phyloP scores from a whole-genome alignment of 768 basidiomycete genomes.

The Agaricus sinodeliciosus region DNA sequence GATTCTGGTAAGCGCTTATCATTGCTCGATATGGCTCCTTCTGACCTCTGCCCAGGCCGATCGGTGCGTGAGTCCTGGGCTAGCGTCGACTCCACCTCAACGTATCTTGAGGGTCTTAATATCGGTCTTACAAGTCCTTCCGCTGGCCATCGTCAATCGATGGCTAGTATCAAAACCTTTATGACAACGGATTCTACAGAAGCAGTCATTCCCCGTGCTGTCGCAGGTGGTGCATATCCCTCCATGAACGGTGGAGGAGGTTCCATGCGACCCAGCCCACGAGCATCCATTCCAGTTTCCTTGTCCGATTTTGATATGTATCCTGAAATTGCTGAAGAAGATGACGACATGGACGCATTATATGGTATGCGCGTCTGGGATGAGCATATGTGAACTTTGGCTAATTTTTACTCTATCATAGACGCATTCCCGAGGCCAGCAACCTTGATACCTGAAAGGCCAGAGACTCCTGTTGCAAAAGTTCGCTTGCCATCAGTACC shows the following conservation, averaged over 20 bases:
- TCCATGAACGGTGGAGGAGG: background rate
- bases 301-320: constrained; percentile 37
- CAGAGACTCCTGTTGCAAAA: constrained; percentile 22
- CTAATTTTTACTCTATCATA: constrained; percentile 12
- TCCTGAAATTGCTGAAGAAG: constrained; percentile 27
- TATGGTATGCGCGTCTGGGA: constrained; percentile 23
- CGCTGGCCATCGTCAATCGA: constrained; percentile 35
- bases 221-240: background rate
- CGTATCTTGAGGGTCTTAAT: constrained; percentile 34
- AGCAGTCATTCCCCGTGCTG: constrained; percentile 40
- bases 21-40: background rate
- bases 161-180: constrained; percentile 49
- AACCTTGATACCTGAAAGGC: constrained; percentile 27
- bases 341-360: constrained; percentile 26
- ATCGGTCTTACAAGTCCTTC: constrained; percentile 28
- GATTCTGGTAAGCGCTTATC: background rate
- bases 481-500: constrained; percentile 11
- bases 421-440: constrained; percentile 37
- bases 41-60: constrained; percentile 1
- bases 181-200: constrained; percentile 54
- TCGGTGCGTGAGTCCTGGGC: constrained; percentile 9
- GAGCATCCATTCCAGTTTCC: constrained; percentile 28
- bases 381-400: background rate
- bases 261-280: constrained; percentile 15
- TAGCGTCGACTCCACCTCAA: constrained; percentile 25